Evolutionary conservation across 2,329 filamentous ascomycete genomes (phyloP), one percentile per base, ranked within the genome.

Genomic region (Ophiostoma himal-ulmi): DNA sequence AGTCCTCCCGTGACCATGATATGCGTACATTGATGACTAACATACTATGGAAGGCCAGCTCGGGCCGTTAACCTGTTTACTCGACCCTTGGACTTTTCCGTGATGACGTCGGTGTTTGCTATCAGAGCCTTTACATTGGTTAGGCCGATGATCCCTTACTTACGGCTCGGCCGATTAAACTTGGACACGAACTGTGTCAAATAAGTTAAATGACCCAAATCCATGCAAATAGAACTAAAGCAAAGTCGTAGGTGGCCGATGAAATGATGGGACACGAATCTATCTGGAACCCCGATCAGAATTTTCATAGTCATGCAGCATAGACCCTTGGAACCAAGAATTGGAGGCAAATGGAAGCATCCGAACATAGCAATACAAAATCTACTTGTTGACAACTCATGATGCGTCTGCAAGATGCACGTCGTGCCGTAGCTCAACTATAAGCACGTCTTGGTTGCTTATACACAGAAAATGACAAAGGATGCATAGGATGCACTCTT

Each of bases 361-460:
- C 52, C 22, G 17, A 14, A 14, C 14, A 48, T 17, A 17, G 44
- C 20, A 48, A 17, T 8, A 37, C 10, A 67, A 66, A 30, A 41
- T 67, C 30, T 65, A 65, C 62, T 65, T 65, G 5, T 22, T 67
- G 65, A 44, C 65, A 48, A 67, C 65, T 48, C 65, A 67, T 67
- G 64, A 67, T 44, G 65, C 65, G 39, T 26, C 37, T 48, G 65
- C 65, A 67, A 22, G 39, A 48, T 67, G 65, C 65, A 67, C 22
- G 65, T 48, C 41, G 65, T 48, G 65, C 65, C 64, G 65, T 67
- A 48, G 37, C 26, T 67, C 41, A 2, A 22, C 8, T 48, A 22
- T 22, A 44, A 48, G 65, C 65, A 67, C 65, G 41, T 48, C 39
- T 34, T 44, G 65, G 65, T 8, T 67, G 65, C 37, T 67, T 67